Conservation (phyloP, 192 early-diverging fungal species). For the Backusella morwellensis region DNA sequence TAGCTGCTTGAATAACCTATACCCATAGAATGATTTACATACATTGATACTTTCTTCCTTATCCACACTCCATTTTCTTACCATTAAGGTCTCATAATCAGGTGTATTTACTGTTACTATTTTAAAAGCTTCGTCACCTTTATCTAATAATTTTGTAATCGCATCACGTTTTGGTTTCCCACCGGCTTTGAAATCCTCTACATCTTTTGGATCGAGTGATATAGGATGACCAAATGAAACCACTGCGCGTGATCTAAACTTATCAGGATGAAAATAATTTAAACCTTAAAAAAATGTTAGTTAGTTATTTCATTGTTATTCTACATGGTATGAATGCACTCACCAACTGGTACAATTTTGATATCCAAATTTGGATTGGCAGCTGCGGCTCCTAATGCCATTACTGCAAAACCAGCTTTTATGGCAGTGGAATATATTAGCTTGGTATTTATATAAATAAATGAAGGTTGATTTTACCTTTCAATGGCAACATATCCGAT, state of each 20-base stretch:
- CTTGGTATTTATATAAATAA: neutral
- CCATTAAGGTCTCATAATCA: conserved; percentile 91
- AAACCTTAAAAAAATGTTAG: conserved; percentile 43
- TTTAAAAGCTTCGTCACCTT: conserved; percentile 74
- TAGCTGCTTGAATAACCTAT: conserved; percentile 86
- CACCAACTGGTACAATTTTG: conserved; percentile 82
- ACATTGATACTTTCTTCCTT: neutral
- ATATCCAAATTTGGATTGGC: conserved; percentile 78
- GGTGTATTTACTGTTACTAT: conserved; percentile 91
- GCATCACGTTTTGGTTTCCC: conserved; percentile 81
- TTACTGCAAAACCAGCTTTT: conserved; percentile 68
- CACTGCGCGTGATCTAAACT: conserved; percentile 94
- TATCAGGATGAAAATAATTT: conserved; percentile 93
- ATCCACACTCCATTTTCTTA: conserved; percentile 18
- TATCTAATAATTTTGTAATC: conserved; percentile 70
- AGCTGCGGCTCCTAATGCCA: conserved; percentile 86
- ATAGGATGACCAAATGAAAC: conserved; percentile 95
- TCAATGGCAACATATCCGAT: conserved; percentile 90
- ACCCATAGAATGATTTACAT: neutral
- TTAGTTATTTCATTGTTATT: neutral
- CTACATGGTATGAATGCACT: neutral
- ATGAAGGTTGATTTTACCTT: conserved; percentile 44
- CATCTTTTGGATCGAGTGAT: conserved; percentile 70
- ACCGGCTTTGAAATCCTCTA: conserved; percentile 79
- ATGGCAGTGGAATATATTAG: neutral